Percentiles rank a stretch among this genome's conserved stretches.
phyloP scores from a whole-genome alignment of 2,329 filamentous ascomycete genomes.

The Pseudogymnoascus sp. region DNA sequence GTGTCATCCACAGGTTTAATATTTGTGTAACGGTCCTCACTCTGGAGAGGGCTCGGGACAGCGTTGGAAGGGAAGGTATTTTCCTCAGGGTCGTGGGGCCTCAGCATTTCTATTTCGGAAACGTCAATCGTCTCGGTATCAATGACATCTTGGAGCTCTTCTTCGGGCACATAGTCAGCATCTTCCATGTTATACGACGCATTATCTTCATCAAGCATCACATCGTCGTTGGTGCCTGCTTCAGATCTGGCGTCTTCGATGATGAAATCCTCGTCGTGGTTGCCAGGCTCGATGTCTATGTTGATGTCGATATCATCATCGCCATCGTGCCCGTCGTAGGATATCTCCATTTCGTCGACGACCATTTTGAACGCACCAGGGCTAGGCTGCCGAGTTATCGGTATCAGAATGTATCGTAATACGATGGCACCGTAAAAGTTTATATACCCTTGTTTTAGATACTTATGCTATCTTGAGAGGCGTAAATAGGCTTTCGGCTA shows the following conservation, averaged over 20 bases:
- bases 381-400: not conserved
- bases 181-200: constrained; percentile 32
- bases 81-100: not conserved
- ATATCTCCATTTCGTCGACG: constrained; percentile 46
- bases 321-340: constrained; percentile 35
- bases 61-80: constrained; percentile 1
- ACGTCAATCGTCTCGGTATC: not conserved
- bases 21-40: not conserved
- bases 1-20: not conserved
- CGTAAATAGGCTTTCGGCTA: not conserved
- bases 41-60: not conserved
- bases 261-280: constrained; percentile 45
- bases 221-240: constrained; percentile 36
- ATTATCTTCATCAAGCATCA: constrained; percentile 37
- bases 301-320: constrained; percentile 51
- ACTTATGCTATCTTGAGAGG: constrained; percentile 6
- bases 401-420: not conserved
- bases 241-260: constrained; percentile 41
- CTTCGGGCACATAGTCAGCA: constrained; percentile 23
- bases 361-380: constrained; percentile 21
- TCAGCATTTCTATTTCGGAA: not conserved
- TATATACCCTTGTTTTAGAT: not conserved
- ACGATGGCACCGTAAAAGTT: not conserved
- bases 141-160: constrained; percentile 19
- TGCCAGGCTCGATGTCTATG: constrained; percentile 39